Evolutionary conservation across 2,329 filamentous ascomycete genomes (phyloP), one percentile per base, ranked within the genome.

Genomic region (Colletotrichum tabaci): DNA sequence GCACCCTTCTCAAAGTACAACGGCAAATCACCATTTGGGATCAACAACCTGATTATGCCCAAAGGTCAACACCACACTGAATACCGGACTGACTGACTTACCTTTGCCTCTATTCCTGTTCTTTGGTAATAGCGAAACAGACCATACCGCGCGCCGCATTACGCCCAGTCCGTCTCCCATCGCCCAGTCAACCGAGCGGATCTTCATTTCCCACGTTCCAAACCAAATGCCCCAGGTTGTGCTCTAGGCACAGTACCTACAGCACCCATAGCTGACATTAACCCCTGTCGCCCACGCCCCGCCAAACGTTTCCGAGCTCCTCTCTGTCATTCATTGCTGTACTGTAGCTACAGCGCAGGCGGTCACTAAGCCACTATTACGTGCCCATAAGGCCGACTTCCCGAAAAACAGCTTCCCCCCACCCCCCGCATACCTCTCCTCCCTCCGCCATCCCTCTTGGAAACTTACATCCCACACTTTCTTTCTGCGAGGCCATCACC

Each of bases 181-280:
- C 50, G 47, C 42, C 67, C 63, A 57, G 64, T 61, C 64, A 71
- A 71, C 67, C n/a, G 26, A 16, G 63, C 42, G 56, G 63, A 67
- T 50, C 63, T 55, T 58, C 46, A 23, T 55, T 55, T 47, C 61
- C 46, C 53, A 44, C 40, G 49, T 38, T 35, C 30, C 30, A 35
- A 35, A 2, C 30, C 21, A 21, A 38, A 21, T 23, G 23, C 55
- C 21, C 38, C 42, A 21, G 15, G 12, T 60, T 30, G 50, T 49
- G 53, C 40, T 57, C 38, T 53, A 40, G 4, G 26, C 56, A 47
- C 44, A 38, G 16, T 23, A 35, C 30, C 13, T 52, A 26, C 16
- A 18, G 6, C 9, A 23, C 44, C 44, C 23, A 50, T 23, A 35
- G 18, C 23, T 18, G 50, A 15, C 26, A 35, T 30, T 1, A 53